A percentile compares a stretch with the other conserved stretches of the same genome.
Conservation (phyloP, 495 filamentous ascomycete genomes). For the Astrocystis sublimbata region DNA sequence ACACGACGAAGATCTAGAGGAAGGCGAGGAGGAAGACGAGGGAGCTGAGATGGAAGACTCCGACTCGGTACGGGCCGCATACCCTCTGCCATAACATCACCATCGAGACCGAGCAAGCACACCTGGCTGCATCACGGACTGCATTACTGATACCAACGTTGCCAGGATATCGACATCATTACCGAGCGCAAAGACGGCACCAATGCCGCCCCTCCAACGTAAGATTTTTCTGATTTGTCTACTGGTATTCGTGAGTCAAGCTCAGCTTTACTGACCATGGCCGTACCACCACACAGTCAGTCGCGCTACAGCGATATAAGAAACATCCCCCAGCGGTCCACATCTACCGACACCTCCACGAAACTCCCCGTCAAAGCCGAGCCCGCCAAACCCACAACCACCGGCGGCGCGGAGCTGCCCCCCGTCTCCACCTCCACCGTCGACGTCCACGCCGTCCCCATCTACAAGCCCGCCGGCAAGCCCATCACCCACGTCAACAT, state of each 20-base stretch:
- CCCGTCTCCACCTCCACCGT: slow-evolving; percentile 72
- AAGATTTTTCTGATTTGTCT: slow-evolving; percentile 41
- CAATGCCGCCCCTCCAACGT: slow-evolving; percentile 68
- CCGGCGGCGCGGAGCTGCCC: slow-evolving; percentile 50
- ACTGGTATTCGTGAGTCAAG: no score
- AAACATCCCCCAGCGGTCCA: slow-evolving; percentile 65
- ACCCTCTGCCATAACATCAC: neutral
- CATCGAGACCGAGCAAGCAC: no score
- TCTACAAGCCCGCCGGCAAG: slow-evolving; percentile 71
- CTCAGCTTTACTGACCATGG: neutral
- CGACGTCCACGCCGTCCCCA: slow-evolving; percentile 79
- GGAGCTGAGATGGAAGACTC: slow-evolving; percentile 75
- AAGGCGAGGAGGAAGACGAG: slow-evolving; percentile 66
- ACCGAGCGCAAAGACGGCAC: slow-evolving; percentile 79
- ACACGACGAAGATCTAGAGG: slow-evolving; percentile 54
- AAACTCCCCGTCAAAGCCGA: slow-evolving; percentile 49
- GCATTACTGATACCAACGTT: slow-evolving; percentile 22
- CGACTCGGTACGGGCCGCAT: slow-evolving; percentile 43
- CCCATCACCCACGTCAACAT: slow-evolving; percentile 83
- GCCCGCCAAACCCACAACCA: slow-evolving; percentile 24
- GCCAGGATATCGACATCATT: slow-evolving; percentile 91
- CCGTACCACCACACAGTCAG: slow-evolving; percentile 33
- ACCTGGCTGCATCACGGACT: no score
- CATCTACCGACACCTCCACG: slow-evolving; percentile 50
- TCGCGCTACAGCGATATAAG: slow-evolving; percentile 63